Conservation (phyloP, 1,284 basidiomycete genomes). For the Rhodotorula sp. region DNA sequence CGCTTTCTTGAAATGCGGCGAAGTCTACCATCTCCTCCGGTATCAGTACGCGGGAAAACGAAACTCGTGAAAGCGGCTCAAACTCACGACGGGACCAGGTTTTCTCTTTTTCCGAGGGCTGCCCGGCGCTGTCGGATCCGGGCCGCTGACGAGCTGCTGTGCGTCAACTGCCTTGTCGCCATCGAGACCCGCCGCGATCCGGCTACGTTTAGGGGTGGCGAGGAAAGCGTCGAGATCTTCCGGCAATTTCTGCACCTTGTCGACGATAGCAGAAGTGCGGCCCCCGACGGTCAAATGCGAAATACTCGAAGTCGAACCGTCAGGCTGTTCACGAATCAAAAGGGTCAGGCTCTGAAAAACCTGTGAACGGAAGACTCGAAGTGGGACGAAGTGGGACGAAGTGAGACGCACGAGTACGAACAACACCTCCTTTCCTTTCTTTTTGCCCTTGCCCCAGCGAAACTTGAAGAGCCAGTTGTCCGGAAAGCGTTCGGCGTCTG, state of each 20-base stretch:
- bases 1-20: slow-evolving; percentile 19
- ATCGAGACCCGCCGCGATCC: slow-evolving; percentile 47
- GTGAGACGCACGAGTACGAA: slow-evolving; percentile 58
- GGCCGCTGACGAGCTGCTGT: slow-evolving; percentile 45
- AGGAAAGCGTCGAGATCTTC: slow-evolving; percentile 29
- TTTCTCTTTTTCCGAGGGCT: neutral
- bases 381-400: too few relatives aligned
- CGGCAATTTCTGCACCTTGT: slow-evolving; percentile 62
- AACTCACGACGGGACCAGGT: too few relatives aligned
- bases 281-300: slow-evolving; percentile 77
- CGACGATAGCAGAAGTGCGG: slow-evolving; percentile 71
- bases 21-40: neutral
- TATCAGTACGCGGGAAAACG: too few relatives aligned
- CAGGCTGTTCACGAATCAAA: slow-evolving; percentile 55
- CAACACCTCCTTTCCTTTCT: slow-evolving; percentile 46
- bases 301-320: slow-evolving; percentile 68
- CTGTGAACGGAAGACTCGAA: too few relatives aligned
- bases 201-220: slow-evolving; percentile 55
- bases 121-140: slow-evolving; percentile 47
- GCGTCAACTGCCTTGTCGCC: slow-evolving; percentile 52
- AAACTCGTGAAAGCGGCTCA: too few relatives aligned
- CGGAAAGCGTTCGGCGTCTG: slow-evolving; percentile 70
- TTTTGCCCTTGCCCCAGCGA: slow-evolving; percentile 73
- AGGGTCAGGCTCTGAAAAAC: too few relatives aligned
- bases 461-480: slow-evolving; percentile 68